phyloP scores from a whole-genome alignment of 202 grass and related monocot genomes.

The Bolboschoenoplectus hybrid region DNA sequence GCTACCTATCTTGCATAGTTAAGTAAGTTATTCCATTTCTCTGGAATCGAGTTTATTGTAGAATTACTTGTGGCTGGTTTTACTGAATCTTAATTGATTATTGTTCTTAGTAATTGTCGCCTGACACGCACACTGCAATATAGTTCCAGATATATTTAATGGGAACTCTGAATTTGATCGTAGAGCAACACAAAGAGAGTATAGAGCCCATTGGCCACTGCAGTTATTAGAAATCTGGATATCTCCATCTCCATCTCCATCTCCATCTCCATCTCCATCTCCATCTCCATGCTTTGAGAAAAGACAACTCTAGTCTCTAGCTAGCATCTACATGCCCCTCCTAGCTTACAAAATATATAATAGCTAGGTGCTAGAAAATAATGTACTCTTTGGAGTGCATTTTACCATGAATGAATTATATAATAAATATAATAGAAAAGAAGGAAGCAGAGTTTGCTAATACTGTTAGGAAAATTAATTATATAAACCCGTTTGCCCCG shows the following conservation, averaged over 20 bases:
- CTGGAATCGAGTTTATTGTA: not conserved
- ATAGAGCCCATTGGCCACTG: not conserved
- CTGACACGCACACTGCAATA: not conserved
- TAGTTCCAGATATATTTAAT: slow-evolving; percentile 5
- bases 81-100: not conserved
- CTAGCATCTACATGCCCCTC: not conserved
- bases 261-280: too few relatives aligned
- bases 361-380: not conserved
- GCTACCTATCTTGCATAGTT: not conserved
- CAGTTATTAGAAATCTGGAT: not conserved
- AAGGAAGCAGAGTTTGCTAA: not conserved
- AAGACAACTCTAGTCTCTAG: not conserved
- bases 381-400: not conserved
- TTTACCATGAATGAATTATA: not conserved
- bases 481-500: not conserved
- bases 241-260: not conserved
- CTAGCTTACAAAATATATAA: not conserved
- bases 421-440: not conserved
- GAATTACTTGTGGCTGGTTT: not conserved
- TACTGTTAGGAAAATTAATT: slow-evolving; percentile 28
- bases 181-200: not conserved
- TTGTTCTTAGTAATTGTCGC: not conserved
- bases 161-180: not conserved
- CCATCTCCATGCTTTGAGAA: not conserved
- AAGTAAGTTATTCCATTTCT: not conserved